Evolutionary conservation across 176 grass and related monocot genomes (phyloP), one percentile per base, ranked within the genome.

Genomic region (Pharus latifolius): DNA sequence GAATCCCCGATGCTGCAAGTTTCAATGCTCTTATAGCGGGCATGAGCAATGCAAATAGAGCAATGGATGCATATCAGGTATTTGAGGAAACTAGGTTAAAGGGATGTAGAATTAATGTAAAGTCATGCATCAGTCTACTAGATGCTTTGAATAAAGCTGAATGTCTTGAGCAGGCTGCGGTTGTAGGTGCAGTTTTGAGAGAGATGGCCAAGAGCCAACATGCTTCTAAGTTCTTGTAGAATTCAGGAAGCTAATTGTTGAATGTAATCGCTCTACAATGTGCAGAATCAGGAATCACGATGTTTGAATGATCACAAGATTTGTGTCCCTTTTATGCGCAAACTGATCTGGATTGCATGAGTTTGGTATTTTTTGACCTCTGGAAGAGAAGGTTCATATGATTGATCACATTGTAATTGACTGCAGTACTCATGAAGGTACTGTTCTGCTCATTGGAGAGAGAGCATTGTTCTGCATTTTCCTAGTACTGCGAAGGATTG

Each of bases 141-240:
- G 94, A 98, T 85, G 81, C 86, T 56, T 78, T 98, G 79, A 82
- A 91, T 78, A 88, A 55, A 76, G 80, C 83, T 33, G 94, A 98
- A 73, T 93, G 87, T 83, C 73, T 90, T 18, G 87, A 93, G 72
- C 81, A 98, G 50, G 89, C 87, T 77, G 89, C 89, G 4, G 76
- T 93, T 81, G 94, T 98, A 44, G 94, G 94, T 83, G 86, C 84
- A 67, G 89, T 98, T 77, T 83, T 98, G 66, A 90, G 78, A 59
- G 94, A 98, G 86, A 93, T 93, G 85, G 87, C 94, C 15, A 98
- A 98, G 76, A 93, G 87, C 25, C 94, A 98, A 35, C 83, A 93
- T 79, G 86, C 83, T 83, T 87, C 80, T 23, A 85, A 77, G 73
- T 90, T 83, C 6, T 83, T 90, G 27, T 98, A 83, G 62, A 78